These are phyloP conservation scores for Amaranthus hypochondriacus DNA, from an alignment of 148 eudicot species.

Conservation along the genomic window DNA sequence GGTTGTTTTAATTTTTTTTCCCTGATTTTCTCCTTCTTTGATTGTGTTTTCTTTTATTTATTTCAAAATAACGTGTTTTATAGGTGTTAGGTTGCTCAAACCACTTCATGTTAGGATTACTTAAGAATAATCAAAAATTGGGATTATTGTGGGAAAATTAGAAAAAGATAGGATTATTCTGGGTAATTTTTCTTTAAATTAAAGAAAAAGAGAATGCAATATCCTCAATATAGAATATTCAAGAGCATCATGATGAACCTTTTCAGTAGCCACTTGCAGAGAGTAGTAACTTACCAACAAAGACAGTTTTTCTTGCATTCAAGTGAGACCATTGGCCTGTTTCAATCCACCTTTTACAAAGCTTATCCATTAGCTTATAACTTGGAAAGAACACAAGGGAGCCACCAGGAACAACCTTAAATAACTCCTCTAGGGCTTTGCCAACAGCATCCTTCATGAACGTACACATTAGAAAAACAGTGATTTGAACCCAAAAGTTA, in stretches of 20 bases:
- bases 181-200: too few relatives aligned
- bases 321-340: slow-evolving; percentile 94
- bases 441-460: slow-evolving; percentile 82
- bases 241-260: neutral
- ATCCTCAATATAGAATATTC: neutral
- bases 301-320: slow-evolving; percentile 73
- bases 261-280: neutral
- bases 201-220: neutral
- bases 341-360: slow-evolving; percentile 79
- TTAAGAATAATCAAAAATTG: too few relatives aligned
- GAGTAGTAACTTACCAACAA: slow-evolving; percentile 56
- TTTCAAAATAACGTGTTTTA: too few relatives aligned
- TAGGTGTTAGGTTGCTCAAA: too few relatives aligned
- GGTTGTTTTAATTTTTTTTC: too few relatives aligned
- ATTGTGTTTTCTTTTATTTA: too few relatives aligned
- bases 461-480: slow-evolving; percentile 12
- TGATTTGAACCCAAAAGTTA: neutral
- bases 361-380: slow-evolving; percentile 92
- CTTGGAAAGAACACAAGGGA: slow-evolving; percentile 94
- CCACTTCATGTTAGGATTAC: too few relatives aligned
- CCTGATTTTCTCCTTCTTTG: too few relatives aligned
- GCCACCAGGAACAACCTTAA: slow-evolving; percentile 83
- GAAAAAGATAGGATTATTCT: too few relatives aligned
- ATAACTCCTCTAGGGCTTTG: slow-evolving; percentile 72
- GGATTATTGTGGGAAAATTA: too few relatives aligned